Evolutionary conservation across 192 early-diverging fungal species (phyloP).

Genomic region (Coemansia sp.): DNA sequence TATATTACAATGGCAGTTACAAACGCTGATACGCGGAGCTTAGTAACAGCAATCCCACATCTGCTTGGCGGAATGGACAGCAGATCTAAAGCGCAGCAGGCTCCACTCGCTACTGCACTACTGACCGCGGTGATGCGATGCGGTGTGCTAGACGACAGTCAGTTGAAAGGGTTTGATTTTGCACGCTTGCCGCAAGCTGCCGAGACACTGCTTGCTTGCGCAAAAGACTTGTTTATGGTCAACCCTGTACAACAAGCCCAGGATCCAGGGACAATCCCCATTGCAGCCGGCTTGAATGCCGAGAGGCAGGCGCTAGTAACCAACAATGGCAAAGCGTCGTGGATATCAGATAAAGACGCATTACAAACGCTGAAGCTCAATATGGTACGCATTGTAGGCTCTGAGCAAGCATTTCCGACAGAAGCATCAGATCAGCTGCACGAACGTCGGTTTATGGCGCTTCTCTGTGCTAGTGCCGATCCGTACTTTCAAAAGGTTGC

Average conservation of each 20-base stretch:
- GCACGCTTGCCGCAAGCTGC: neutral
- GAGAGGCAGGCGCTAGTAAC: slow-evolving; percentile 50
- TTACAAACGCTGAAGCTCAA: slow-evolving; percentile 27
- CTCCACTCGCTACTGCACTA: slow-evolving; percentile 62
- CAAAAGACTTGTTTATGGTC: slow-evolving; percentile 25
- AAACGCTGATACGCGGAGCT: slow-evolving; percentile 53
- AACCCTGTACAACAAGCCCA: slow-evolving; percentile 6
- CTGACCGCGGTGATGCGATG: slow-evolving; percentile 59
- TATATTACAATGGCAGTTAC: slow-evolving; percentile 81
- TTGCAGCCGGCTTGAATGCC: slow-evolving; percentile 21
- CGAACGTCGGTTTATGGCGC: slow-evolving; percentile 55
- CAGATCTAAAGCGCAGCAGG: slow-evolving; percentile 62
- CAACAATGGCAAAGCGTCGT: slow-evolving; percentile 72
- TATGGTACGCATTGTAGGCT: slow-evolving; percentile 30
- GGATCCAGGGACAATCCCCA: neutral
- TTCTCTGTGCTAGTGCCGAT: slow-evolving; percentile 59
- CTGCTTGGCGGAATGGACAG: slow-evolving; percentile 63
- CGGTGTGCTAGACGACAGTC: slow-evolving; percentile 18
- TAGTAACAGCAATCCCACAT: slow-evolving; percentile 54
- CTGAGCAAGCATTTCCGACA: slow-evolving; percentile 48
- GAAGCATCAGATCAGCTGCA: slow-evolving; percentile 40
- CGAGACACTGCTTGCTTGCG: slow-evolving; percentile 13
- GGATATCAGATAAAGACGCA: slow-evolving; percentile 56
- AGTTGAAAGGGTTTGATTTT: slow-evolving; percentile 16
- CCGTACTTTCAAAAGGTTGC: slow-evolving; percentile 66